Conservation (phyloP, 768 basidiomycete genomes). For the Boletus subparvulus region DNA sequence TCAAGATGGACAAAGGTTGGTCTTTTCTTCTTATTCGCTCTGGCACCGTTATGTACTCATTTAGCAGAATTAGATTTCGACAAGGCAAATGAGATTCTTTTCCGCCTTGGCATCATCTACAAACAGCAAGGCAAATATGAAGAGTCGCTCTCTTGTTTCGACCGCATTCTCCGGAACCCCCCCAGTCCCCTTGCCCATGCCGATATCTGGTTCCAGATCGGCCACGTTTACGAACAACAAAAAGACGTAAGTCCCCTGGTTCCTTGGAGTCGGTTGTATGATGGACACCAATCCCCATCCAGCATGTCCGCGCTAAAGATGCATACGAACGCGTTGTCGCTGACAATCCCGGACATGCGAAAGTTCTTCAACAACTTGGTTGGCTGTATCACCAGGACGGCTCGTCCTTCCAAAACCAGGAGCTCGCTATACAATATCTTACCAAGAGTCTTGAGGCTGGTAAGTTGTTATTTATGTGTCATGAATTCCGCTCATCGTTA, state of each 20-base stretch:
- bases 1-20: slow-evolving; percentile 95
- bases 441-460: slow-evolving; percentile 96
- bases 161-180: slow-evolving; percentile 93
- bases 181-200: slow-evolving; percentile 94
- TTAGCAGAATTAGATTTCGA: slow-evolving; percentile 72
- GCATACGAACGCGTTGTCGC: slow-evolving; percentile 94
- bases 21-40: slow-evolving; percentile 1
- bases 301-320: slow-evolving; percentile 90
- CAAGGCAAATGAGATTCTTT: slow-evolving; percentile 98
- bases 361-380: slow-evolving; percentile 96
- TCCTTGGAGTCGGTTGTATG: neutral
- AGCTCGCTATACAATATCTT: slow-evolving; percentile 88
- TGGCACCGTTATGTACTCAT: slow-evolving; percentile 27
- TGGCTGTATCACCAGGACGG: slow-evolving; percentile 98
- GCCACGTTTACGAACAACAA: slow-evolving; percentile 97
- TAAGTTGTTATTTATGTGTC: slow-evolving; percentile 36
- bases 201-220: slow-evolving; percentile 99
- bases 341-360: slow-evolving; percentile 93
- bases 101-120: slow-evolving; percentile 98
- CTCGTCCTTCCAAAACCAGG: slow-evolving; percentile 94
- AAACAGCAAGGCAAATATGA: slow-evolving; percentile 96
- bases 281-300: slow-evolving; percentile 15
- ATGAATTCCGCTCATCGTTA: neutral
- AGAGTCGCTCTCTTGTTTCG: slow-evolving; percentile 88
- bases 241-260: slow-evolving; percentile 68